These are phyloP conservation scores for Blechomonas ayalai DNA, from an alignment of 208 protist species.

Conservation along the genomic window DNA sequence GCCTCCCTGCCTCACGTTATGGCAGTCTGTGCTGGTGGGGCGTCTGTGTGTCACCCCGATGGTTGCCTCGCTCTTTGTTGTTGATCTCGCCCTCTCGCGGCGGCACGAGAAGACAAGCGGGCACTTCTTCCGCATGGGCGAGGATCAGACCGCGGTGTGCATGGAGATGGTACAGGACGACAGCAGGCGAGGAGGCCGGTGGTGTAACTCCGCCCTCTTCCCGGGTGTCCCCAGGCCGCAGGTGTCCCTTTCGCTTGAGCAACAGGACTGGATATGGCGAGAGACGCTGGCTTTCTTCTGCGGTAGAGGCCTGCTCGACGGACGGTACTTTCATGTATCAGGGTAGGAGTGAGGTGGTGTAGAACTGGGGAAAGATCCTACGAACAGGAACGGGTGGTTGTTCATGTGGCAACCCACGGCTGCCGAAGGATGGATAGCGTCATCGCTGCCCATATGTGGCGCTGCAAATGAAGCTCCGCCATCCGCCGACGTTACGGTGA, in stretches of 20 bases:
- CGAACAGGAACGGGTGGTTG: too few relatives aligned
- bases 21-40: constrained; percentile 25
- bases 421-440: too few relatives aligned
- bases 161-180: constrained; percentile 9
- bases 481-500: too few relatives aligned
- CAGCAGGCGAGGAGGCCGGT: constrained; percentile 18
- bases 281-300: constrained; percentile 36
- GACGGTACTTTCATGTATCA: too few relatives aligned
- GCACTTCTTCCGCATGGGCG: constrained; percentile 73
- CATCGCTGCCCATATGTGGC: too few relatives aligned
- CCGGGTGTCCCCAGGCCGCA: constrained; percentile 35
- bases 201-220: constrained; percentile 46
- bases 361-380: too few relatives aligned
- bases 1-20: constrained; percentile 27
- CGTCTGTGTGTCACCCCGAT: constrained; percentile 47
- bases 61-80: constrained; percentile 46
- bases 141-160: constrained; percentile 42
- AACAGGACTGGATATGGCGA: constrained; percentile 39
- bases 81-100: constrained; percentile 42
- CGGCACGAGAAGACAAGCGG: constrained; percentile 47
- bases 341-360: too few relatives aligned
- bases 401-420: too few relatives aligned
- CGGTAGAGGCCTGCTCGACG: constrained; percentile 13
- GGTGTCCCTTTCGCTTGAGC: constrained; percentile 25
- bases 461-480: too few relatives aligned